These are phyloP conservation scores for Paramecium sonneborni DNA, from an alignment of 73 alveolate genomes.

Conservation along the genomic window DNA sequence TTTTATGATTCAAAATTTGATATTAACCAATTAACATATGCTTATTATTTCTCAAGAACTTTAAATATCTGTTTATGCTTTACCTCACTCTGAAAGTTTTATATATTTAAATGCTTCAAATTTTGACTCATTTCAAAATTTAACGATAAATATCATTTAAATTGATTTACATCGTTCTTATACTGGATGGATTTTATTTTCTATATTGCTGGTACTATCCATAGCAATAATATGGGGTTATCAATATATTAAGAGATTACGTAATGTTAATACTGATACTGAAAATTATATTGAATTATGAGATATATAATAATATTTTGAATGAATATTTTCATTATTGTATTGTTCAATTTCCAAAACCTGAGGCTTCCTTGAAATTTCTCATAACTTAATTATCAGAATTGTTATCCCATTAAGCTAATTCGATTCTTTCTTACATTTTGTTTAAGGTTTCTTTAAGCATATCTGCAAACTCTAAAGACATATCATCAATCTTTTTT, in stretches of 20 bases:
- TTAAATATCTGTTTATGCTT: background rate
- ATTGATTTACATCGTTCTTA: background rate
- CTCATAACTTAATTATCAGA: conserved; percentile 76
- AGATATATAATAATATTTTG: background rate
- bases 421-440: conserved; percentile 80
- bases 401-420: conserved; percentile 86
- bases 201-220: background rate
- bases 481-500: conserved; percentile 79
- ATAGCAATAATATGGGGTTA: background rate
- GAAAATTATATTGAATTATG: background rate
- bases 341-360: conserved; percentile 1
- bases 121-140: background rate
- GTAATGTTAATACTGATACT: background rate
- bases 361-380: conserved; percentile 77
- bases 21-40: background rate
- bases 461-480: conserved; percentile 85
- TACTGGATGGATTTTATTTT: background rate
- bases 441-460: conserved; percentile 79
- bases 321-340: background rate
- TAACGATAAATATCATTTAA: background rate
- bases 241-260: background rate
- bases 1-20: background rate
- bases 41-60: background rate
- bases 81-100: background rate
- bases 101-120: background rate